These are phyloP conservation scores for Aspergillus avenaceus DNA, from an alignment of 495 filamentous ascomycete genomes.

Conservation along the genomic window DNA sequence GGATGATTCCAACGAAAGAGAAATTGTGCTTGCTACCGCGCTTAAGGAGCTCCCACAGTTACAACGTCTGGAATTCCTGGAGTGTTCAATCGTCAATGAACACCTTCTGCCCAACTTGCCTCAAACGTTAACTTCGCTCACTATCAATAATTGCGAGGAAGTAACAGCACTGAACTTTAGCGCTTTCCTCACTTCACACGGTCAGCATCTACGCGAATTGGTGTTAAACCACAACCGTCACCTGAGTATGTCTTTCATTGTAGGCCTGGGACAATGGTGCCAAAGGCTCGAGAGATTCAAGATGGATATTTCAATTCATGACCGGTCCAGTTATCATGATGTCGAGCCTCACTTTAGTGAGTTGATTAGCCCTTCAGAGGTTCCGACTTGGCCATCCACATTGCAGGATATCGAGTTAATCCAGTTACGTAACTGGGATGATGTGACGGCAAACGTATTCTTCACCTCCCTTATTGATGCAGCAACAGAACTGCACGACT, in stretches of 20 bases:
- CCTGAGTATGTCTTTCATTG: constrained; percentile 68
- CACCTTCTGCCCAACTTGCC: constrained; percentile 60
- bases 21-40: constrained; percentile 50
- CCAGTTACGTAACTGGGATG: constrained; percentile 68
- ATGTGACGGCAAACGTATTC: constrained; percentile 62
- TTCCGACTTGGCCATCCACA: constrained; percentile 70
- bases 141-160: constrained; percentile 70
- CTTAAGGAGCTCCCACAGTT: constrained; percentile 58
- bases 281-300: constrained; percentile 63
- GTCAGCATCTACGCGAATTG: constrained; percentile 57
- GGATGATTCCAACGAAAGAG: constrained; percentile 22
- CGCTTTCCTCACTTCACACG: constrained; percentile 58
- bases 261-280: constrained; percentile 55
- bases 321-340: constrained; percentile 56
- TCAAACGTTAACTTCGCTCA: constrained; percentile 55
- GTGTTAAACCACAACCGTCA: constrained; percentile 71
- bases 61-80: constrained; percentile 60
- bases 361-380: constrained; percentile 53
- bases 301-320: constrained; percentile 69
- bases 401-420: constrained; percentile 67
- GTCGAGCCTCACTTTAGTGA: constrained; percentile 65
- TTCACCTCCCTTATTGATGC: constrained; percentile 71
- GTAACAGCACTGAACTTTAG: constrained; percentile 56
- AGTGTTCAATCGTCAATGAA: constrained; percentile 59
- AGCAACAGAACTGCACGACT: constrained; percentile 54